phyloP scores from a whole-genome alignment of 805 yeast species.

The Blastobotrys robertii region DNA sequence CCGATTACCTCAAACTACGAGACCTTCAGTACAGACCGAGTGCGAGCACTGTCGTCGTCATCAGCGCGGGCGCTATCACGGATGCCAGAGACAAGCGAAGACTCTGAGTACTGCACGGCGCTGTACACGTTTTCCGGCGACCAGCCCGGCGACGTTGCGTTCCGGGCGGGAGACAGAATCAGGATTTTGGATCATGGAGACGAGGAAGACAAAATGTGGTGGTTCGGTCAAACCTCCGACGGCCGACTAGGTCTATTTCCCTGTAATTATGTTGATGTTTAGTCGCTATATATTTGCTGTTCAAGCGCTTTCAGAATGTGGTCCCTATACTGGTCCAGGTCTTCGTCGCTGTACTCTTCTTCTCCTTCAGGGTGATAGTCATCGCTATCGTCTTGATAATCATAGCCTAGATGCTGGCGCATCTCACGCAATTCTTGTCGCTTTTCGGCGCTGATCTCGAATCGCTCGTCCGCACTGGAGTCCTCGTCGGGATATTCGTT shows the following conservation, averaged over 20 bases:
- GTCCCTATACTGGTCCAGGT: conserved; percentile 16
- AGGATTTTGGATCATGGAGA: conserved; percentile 28
- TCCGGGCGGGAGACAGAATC: conserved; percentile 30
- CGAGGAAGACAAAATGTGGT: conserved; percentile 36
- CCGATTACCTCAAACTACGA: conserved; percentile 3
- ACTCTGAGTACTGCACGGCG: conserved; percentile 25
- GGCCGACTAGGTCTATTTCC: conserved; percentile 39
- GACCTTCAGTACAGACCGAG: conserved; percentile 10
- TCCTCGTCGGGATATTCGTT: conserved; percentile 96
- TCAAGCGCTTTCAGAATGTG: conserved; percentile 14
- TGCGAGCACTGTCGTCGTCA: conserved; percentile 19
- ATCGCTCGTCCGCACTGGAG: conserved; percentile 30
- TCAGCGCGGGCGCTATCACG: conserved; percentile 20
- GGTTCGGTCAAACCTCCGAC: conserved; percentile 36
- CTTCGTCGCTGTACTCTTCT: conserved; percentile 21
- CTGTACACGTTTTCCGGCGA: conserved; percentile 28
- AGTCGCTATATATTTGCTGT: conserved; percentile 1
- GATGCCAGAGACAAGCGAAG: conserved; percentile 15
- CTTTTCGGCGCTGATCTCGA: conserved; percentile 23
- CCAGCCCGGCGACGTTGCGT: conserved; percentile 30
- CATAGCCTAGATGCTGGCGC: conserved; percentile 19
- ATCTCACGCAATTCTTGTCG: conserved; percentile 3
- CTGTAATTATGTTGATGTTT: conserved; percentile 32
- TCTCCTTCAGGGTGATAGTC: conserved; percentile 12
- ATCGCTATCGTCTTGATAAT: conserved; percentile 14